Evolutionary conservation across 495 filamentous ascomycete genomes (phyloP).

Genomic region (Rostrohypoxylon terebratum): DNA sequence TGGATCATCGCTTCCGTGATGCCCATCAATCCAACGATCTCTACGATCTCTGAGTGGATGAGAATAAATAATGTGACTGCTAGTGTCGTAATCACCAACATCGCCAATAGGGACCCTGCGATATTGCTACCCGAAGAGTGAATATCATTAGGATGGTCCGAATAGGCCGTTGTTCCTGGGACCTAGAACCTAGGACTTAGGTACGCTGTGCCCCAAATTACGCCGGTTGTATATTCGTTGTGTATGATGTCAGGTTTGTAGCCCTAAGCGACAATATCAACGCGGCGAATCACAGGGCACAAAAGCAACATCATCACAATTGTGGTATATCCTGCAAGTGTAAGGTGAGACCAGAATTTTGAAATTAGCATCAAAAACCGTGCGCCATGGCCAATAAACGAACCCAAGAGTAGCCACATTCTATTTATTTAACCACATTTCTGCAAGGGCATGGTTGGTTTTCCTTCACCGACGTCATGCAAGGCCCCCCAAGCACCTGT

Average conservation of each 20-base stretch:
- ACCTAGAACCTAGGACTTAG: too few relatives aligned
- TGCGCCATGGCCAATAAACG: constrained; percentile 11
- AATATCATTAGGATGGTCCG: constrained; percentile 10
- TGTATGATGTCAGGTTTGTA: constrained; percentile 24
- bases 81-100: constrained; percentile 21
- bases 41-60: constrained; percentile 6
- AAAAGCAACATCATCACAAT: constrained; percentile 6
- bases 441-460: constrained; percentile 19
- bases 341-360: constrained; percentile 14
- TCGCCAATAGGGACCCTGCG: constrained; percentile 9
- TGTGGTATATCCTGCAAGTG: not conserved
- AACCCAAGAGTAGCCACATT: constrained; percentile 18
- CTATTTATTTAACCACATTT: constrained; percentile 17
- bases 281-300: constrained; percentile 1
- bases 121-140: constrained; percentile 8
- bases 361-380: constrained; percentile 9
- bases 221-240: not conserved
- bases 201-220: constrained; percentile 1
- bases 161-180: not conserved
- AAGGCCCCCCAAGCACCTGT: constrained; percentile 21
- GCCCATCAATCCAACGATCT: constrained; percentile 4
- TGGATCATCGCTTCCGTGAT: constrained; percentile 21
- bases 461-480: constrained; percentile 20
- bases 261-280: not conserved
- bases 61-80: constrained; percentile 15